phyloP scores from a whole-genome alignment of 352 stramenopile species.

The Hyaloperonospora arabidopsidis region DNA sequence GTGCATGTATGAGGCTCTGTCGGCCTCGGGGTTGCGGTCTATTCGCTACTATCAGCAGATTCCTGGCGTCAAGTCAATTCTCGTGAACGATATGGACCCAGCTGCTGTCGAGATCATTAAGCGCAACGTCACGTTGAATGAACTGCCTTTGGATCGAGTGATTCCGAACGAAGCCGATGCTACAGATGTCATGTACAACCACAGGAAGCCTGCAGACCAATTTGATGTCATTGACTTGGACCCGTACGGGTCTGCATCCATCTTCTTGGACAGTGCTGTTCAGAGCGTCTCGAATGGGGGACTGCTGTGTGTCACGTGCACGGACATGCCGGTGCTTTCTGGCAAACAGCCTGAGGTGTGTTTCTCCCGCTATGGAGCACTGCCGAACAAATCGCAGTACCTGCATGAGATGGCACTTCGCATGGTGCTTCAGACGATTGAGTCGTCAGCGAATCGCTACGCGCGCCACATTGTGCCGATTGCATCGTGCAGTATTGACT shows the following conservation, averaged over 20 bases:
- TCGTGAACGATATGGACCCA: conserved; percentile 98
- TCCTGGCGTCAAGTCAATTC: conserved; percentile 91
- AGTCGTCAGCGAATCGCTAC: conserved; percentile 92
- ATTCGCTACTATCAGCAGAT: conserved; percentile 99
- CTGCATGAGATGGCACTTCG: conserved; percentile 83
- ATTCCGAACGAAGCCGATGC: conserved; percentile 82
- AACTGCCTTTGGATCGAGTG: conserved; percentile 71
- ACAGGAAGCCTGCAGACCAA: conserved; percentile 82
- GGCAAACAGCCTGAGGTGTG: conserved; percentile 86
- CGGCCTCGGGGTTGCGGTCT: conserved; percentile 96
- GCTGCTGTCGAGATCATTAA: conserved; percentile 93
- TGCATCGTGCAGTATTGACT: conserved; percentile 97
- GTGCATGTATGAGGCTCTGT: conserved; percentile 96
- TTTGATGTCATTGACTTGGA: conserved; percentile 99
- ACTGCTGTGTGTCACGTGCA: conserved; percentile 98
- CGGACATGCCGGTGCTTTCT: conserved; percentile 93
- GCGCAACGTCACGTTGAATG: conserved; percentile 91
- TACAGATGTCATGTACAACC: conserved; percentile 84
- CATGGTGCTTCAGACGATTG: conserved; percentile 93
- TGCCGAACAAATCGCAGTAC: conserved; percentile 86
- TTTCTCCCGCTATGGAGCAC: conserved; percentile 77
- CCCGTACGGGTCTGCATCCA: conserved; percentile 96
- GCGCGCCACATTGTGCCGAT: conserved; percentile 95
- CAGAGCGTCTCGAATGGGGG: conserved; percentile 91
- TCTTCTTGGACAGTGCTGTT: conserved; percentile 97